Percentiles rank a stretch among this genome's conserved stretches.
Evolutionary conservation across 768 basidiomycete species (phyloP).

Genomic region (Leccinellum rugosiceps): DNA sequence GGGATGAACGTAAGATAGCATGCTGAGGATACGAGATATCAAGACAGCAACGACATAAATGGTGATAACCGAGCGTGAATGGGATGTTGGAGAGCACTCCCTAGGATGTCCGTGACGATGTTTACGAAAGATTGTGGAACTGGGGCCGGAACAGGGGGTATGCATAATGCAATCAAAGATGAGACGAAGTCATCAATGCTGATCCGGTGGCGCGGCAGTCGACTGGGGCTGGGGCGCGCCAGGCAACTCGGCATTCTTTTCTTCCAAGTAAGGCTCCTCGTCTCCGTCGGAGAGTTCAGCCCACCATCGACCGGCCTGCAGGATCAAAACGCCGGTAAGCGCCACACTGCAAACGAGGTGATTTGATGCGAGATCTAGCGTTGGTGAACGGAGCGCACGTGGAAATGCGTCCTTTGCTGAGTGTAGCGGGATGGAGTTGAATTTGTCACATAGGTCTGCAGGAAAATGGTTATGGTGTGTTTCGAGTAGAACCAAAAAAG

Average conservation of each 20-base stretch:
- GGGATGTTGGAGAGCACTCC: background rate
- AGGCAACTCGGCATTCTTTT: slow-evolving; percentile 23
- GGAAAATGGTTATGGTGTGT: slow-evolving; percentile 9
- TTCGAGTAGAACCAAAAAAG: background rate
- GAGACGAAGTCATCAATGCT: slow-evolving; percentile 8
- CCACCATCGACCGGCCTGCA: slow-evolving; percentile 86
- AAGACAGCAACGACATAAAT: slow-evolving; percentile 29
- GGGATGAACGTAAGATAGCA: slow-evolving; percentile 15
- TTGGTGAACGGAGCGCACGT: slow-evolving; percentile 53
- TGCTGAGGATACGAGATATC: slow-evolving; percentile 21
- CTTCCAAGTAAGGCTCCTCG: slow-evolving; percentile 39
- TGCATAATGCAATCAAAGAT: background rate
- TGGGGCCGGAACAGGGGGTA: background rate
- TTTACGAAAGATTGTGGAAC: slow-evolving; percentile 3
- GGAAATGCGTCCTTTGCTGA: slow-evolving; percentile 59
- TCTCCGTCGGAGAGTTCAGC: slow-evolving; percentile 70
- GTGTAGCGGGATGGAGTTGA: slow-evolving; percentile 54
- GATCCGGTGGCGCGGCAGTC: background rate
- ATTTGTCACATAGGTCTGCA: slow-evolving; percentile 57
- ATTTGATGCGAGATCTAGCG: slow-evolving; percentile 77
- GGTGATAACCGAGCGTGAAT: slow-evolving; percentile 17
- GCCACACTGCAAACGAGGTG: slow-evolving; percentile 87
- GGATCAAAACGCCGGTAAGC: slow-evolving; percentile 78
- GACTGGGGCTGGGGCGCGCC: slow-evolving; percentile 8
- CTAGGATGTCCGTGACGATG: slow-evolving; percentile 4